Conservation (phyloP, 2,329 filamentous ascomycete species). For the Aspergillus candidus region DNA sequence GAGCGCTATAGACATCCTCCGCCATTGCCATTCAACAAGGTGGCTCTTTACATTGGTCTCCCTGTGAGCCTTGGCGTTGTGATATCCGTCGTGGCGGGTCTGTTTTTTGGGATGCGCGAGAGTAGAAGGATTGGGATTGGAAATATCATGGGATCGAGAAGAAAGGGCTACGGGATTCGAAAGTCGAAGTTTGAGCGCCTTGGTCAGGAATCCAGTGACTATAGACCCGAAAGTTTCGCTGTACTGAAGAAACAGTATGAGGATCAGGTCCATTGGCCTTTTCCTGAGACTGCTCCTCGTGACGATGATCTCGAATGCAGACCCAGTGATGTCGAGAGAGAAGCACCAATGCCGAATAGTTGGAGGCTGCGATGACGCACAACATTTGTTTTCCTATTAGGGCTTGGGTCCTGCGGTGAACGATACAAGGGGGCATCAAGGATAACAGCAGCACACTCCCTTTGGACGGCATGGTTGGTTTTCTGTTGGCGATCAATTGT, state of each 20-base stretch:
- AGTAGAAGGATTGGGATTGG: conserved; percentile 33
- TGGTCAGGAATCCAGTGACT: conserved; percentile 20
- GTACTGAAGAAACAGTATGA: conserved; percentile 14
- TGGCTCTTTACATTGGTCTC: conserved; percentile 38
- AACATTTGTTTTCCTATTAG: neutral
- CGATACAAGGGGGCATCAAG: no score
- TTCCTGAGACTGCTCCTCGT: conserved; percentile 15
- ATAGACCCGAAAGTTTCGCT: conserved; percentile 26
- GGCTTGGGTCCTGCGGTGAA: no score
- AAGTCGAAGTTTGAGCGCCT: conserved; percentile 33
- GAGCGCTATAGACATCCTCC: conserved; percentile 32
- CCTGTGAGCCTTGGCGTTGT: conserved; percentile 36
- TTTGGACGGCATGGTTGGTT: no score
- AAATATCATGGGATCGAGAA: conserved; percentile 30
- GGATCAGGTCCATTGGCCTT: conserved; percentile 17
- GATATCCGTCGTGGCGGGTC: conserved; percentile 29
- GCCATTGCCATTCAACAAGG: conserved; percentile 22
- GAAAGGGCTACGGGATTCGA: conserved; percentile 33
- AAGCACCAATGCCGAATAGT: conserved; percentile 34
- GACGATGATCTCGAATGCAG: conserved; percentile 25
- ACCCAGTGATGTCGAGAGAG: conserved; percentile 27
- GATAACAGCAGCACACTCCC: no score
- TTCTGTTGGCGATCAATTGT: no score
- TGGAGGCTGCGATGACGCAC: conserved; percentile 19
- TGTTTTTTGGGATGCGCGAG: conserved; percentile 39